These are phyloP conservation scores for Tolypocladium cylindrosporum DNA, from an alignment of 2,329 filamentous ascomycete genomes.

Conservation along the genomic window DNA sequence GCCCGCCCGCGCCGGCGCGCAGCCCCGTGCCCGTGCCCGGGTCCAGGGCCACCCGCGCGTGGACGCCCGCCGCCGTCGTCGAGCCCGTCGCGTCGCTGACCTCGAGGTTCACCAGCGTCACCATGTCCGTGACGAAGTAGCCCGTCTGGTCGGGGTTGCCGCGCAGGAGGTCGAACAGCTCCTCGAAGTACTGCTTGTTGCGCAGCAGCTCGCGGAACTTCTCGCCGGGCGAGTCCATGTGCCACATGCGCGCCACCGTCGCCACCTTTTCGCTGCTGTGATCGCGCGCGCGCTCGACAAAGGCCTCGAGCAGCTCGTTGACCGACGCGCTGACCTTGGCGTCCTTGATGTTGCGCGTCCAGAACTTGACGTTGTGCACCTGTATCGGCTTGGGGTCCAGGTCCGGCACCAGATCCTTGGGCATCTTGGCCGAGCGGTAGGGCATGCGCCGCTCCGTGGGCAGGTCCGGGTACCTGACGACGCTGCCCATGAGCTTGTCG, in stretches of 20 bases:
- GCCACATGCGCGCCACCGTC: conserved; percentile 17
- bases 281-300: conserved; percentile 13
- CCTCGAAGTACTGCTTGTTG: conserved; percentile 15
- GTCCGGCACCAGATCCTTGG: conserved; percentile 12
- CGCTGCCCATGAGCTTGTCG: conserved; percentile 19
- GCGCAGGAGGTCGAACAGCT: conserved; percentile 15
- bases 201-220: conserved; percentile 17
- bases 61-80: conserved; percentile 6
- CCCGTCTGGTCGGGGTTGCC: conserved; percentile 12
- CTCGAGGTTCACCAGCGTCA: conserved; percentile 16
- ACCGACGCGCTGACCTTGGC: conserved; percentile 12
- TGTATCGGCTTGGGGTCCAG: conserved; percentile 17
- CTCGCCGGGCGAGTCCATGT: conserved; percentile 18
- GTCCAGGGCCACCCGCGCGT: conserved; percentile 9
- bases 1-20: conserved; percentile 9
- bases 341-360: conserved; percentile 16
- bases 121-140: conserved; percentile 18
- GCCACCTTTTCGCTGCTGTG: conserved; percentile 11
- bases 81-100: conserved; percentile 7
- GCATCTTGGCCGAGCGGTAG: conserved; percentile 9
- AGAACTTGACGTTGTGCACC: conserved; percentile 17
- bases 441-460: conserved; percentile 16
- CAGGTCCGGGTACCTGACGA: conserved; percentile 16
- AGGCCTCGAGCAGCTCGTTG: conserved; percentile 15
- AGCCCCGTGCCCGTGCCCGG: conserved; percentile 7